Percentiles rank a stretch among this genome's conserved stretches.
Conservation (phyloP, 2,329 filamentous ascomycete species). For the Teratosphaeria gauchensis region DNA sequence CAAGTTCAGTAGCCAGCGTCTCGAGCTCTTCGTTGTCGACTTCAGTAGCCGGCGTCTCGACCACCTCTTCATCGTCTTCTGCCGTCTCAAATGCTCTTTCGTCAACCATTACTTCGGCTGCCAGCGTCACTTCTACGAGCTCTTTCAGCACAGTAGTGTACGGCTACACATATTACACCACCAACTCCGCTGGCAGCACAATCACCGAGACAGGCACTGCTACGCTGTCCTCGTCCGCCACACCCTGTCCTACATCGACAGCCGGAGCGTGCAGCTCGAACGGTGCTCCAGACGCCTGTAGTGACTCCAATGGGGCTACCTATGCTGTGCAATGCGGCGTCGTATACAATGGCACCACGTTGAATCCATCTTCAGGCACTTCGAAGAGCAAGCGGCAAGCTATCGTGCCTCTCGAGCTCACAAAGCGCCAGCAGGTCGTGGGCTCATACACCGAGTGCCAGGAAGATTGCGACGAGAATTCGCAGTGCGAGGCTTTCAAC, state of each 20-base stretch:
- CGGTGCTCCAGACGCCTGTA: not conserved
- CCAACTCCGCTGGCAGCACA: not conserved
- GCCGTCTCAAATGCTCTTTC: not conserved
- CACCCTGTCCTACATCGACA: not conserved
- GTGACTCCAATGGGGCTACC: not conserved
- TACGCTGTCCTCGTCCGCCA: not conserved
- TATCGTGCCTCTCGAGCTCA: conserved; percentile 3
- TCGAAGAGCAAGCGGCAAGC: conserved; percentile 6
- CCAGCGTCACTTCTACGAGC: not conserved
- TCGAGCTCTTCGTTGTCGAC: not conserved
- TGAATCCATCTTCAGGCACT: conserved; percentile 7
- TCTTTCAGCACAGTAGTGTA: not conserved
- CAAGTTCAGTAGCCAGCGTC: too few relatives aligned
- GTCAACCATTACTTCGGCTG: not conserved
- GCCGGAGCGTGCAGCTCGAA: not conserved
- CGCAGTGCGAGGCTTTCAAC: conserved; percentile 20
- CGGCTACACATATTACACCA: not conserved
- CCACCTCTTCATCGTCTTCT: not conserved
- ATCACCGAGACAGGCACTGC: not conserved
- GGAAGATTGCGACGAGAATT: conserved; percentile 15
- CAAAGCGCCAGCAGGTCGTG: not conserved
- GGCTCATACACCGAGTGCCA: conserved; percentile 8
- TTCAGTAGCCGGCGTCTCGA: not conserved
- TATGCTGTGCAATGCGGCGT: conserved; percentile 11
- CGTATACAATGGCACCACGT: conserved; percentile 12